Conservation (phyloP, 192 early-diverging fungal genomes). For the Entomortierella beljakovae region DNA sequence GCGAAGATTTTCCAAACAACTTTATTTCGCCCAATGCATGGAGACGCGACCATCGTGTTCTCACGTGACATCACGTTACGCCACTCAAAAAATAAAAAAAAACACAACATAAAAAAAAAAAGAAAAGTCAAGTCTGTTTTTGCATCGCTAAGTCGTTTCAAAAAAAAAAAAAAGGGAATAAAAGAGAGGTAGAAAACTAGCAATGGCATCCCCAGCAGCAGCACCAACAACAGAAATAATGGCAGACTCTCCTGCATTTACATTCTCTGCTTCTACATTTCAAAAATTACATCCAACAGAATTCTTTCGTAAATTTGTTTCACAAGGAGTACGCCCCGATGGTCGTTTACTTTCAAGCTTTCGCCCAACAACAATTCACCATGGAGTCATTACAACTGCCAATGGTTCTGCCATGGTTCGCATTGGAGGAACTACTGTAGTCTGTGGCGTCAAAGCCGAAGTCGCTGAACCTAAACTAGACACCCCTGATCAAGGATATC, state of each 20-base stretch:
- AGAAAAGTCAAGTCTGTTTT: not conserved
- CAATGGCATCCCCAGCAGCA: not conserved
- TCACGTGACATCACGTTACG: not conserved
- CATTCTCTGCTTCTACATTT: conserved; percentile 76
- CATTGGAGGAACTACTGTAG: conserved; percentile 88
- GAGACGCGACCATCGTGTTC: too few relatives aligned
- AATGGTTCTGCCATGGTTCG: conserved; percentile 90
- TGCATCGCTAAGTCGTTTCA: not conserved
- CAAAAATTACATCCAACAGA: conserved; percentile 89
- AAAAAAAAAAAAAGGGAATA: conserved; percentile 4
- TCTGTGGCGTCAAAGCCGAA: conserved; percentile 97
- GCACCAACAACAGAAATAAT: conserved; percentile 1
- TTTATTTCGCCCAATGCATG: too few relatives aligned
- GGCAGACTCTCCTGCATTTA: conserved; percentile 40
- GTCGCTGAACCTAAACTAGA: conserved; percentile 83
- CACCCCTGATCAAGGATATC: conserved; percentile 77
- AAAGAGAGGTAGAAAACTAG: not conserved
- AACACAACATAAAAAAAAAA: conserved; percentile 7
- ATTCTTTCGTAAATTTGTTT: conserved; percentile 86
- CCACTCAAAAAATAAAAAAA: not conserved
- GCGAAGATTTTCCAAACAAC: too few relatives aligned
- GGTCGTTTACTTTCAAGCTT: conserved; percentile 80
- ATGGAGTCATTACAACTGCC: conserved; percentile 79
- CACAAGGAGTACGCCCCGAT: conserved; percentile 83
- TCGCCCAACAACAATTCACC: conserved; percentile 71